Conservation (phyloP, 208 protist genomes). For the Plasmodiophora brassicae region DNA sequence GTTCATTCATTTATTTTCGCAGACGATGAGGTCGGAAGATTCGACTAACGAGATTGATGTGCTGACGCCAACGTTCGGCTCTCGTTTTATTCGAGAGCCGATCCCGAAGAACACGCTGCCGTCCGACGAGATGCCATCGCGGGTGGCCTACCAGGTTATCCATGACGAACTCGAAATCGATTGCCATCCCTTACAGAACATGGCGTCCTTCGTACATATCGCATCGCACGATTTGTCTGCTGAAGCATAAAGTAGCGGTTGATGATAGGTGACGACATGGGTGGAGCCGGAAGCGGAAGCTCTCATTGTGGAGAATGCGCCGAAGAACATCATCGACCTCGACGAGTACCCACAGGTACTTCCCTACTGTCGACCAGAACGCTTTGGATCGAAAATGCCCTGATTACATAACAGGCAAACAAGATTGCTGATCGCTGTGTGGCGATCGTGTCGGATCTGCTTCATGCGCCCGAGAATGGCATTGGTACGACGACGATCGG, state of each 20-base stretch:
- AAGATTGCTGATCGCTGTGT: not conserved
- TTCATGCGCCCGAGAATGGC: not conserved
- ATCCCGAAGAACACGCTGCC: constrained; percentile 11
- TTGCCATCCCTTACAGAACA: not conserved
- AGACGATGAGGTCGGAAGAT: too few relatives aligned
- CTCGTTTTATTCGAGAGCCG: not conserved
- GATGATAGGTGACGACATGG: constrained; percentile 30
- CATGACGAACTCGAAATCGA: constrained; percentile 31
- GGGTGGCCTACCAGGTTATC: constrained; percentile 36
- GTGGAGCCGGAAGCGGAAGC: not conserved
- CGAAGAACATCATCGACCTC: constrained; percentile 32
- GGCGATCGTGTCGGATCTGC: constrained; percentile 24
- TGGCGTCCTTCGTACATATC: not conserved
- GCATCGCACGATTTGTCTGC: not conserved
- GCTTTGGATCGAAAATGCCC: too few relatives aligned
- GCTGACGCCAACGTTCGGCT: not conserved
- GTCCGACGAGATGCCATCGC: not conserved
- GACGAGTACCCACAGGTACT: constrained; percentile 18
- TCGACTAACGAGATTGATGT: too few relatives aligned
- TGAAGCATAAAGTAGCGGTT: too few relatives aligned
- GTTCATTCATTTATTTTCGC: too few relatives aligned
- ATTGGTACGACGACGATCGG: not conserved
- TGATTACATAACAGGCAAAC: too few relatives aligned
- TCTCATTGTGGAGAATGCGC: not conserved
- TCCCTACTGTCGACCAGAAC: too few relatives aligned